Evolutionary conservation across 2,329 filamentous ascomycete species (phyloP), one percentile per base, ranked within the genome.

Genomic region (Chrysosporium queenslandicum): DNA sequence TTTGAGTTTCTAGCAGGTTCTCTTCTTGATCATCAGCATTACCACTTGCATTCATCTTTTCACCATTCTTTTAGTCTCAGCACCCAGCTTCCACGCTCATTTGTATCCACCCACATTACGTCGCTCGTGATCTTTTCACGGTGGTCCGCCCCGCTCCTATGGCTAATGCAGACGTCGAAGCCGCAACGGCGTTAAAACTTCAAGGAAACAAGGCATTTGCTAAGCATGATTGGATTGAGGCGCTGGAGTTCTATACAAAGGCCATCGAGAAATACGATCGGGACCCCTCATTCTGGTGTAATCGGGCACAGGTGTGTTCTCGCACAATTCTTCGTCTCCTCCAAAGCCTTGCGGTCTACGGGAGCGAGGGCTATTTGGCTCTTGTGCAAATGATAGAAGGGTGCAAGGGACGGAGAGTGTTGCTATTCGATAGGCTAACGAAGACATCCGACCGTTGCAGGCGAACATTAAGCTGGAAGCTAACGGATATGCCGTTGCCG

Each of bases 391-490:
- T n/a, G n/a, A n/a, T n/a, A n/a, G n/a, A n/a, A n/a, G n/a, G n/a
- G n/a, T n/a, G n/a, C 9, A 27, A 5, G 7, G 16, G 25, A 16
- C 4, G 41, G 21, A 21, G 2, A 18, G 16, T 8, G 12, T 18
- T 11, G 14, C 12, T 12, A 5, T 6, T 30, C 36, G 4, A 6
- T 20, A 2, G 39, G 42, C 53, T 55, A 50, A 52, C 23, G 18
- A 9, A 21, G 12, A 7, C 29, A 5, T 53, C 53, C 41, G 7
- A 21, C 27, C 47, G 41, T 54, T 23, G n/a, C 63, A 95, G 88
- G 87, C 87, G 58, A 79, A 98, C 68, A 91, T 98, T 70, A 97
- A 96, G 74, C 83, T 91, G 36, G 92, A 98, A 70, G 82, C 91
- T 18, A 97, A 90, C 66, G 92, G 92, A 36, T 94, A 91, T 72